Evolutionary conservation across 2,329 filamentous ascomycete species (phyloP).

Genomic region (Zymoseptoria brevis): DNA sequence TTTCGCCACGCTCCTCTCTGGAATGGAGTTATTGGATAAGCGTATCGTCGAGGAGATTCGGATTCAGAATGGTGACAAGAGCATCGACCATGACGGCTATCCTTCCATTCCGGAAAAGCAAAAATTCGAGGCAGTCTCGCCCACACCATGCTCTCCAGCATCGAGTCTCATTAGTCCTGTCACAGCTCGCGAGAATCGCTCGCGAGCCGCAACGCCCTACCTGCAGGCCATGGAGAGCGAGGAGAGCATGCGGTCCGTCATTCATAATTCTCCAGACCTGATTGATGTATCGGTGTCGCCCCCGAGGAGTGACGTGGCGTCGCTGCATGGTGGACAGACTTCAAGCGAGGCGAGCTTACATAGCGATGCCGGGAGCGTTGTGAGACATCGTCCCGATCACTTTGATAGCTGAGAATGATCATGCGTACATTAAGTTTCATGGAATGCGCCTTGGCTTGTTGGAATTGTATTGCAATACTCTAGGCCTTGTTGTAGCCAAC

Average conservation of each 20-base stretch:
- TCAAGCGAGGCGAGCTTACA: slow-evolving; percentile 16
- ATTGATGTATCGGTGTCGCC: not conserved
- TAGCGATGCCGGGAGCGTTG: slow-evolving; percentile 24
- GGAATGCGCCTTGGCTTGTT: not conserved
- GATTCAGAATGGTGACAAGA: slow-evolving; percentile 22
- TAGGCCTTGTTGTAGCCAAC: not conserved
- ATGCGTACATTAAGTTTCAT: not conserved
- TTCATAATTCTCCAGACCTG: slow-evolving; percentile 10
- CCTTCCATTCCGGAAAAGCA: not conserved
- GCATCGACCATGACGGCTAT: not conserved
- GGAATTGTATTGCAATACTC: not conserved
- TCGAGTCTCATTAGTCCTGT: slow-evolving; percentile 23
- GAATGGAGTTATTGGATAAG: slow-evolving; percentile 59
- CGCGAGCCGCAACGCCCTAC: slow-evolving; percentile 17
- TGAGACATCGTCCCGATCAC: slow-evolving; percentile 13
- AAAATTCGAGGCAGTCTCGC: slow-evolving; percentile 7
- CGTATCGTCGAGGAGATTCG: slow-evolving; percentile 40
- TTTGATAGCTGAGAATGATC: slow-evolving; percentile 3
- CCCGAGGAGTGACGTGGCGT: not conserved
- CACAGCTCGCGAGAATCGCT: slow-evolving; percentile 19
- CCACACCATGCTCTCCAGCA: slow-evolving; percentile 8
- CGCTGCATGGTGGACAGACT: slow-evolving; percentile 6
- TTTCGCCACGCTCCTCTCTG: slow-evolving; percentile 71
- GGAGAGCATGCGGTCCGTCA: slow-evolving; percentile 23
- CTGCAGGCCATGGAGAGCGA: slow-evolving; percentile 14